A percentile compares a stretch with the other conserved stretches of the same genome.
Evolutionary conservation across 164 flowering plant species (phyloP).

Genomic region (Vitis rotundifolia): DNA sequence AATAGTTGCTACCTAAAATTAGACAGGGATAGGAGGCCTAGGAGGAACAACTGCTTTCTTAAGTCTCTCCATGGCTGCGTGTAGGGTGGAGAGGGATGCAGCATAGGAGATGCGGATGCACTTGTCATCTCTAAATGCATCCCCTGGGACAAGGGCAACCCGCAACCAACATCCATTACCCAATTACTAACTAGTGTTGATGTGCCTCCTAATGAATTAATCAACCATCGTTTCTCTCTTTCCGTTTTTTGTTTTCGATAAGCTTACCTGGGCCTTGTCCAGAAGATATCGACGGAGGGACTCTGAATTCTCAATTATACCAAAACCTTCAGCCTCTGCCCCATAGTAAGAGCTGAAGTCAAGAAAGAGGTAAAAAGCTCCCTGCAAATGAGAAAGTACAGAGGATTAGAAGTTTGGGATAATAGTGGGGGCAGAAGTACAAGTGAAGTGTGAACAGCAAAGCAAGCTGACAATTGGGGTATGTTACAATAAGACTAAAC

Average conservation of each 20-base stretch:
- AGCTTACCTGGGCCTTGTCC: conserved; percentile 76
- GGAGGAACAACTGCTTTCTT: conserved; percentile 60
- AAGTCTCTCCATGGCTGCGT: conserved; percentile 73
- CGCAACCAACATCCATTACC: conserved; percentile 16
- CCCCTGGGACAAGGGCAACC: conserved; percentile 98
- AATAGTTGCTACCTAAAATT: conserved; percentile 5
- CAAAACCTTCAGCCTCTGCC: conserved; percentile 77
- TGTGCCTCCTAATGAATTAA: neutral
- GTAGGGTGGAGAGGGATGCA: conserved; percentile 67
- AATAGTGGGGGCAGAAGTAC: neutral
- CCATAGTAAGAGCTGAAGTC: conserved; percentile 91
- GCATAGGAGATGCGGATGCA: conserved; percentile 96
- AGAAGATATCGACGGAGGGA: conserved; percentile 83
- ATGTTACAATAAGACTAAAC: neutral
- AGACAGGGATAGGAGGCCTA: conserved; percentile 55
- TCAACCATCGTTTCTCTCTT: no score
- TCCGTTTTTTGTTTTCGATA: conserved; percentile 21
- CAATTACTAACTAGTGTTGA: neutral
- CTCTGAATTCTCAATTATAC: conserved; percentile 69
- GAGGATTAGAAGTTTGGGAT: neutral
- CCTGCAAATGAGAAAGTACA: conserved; percentile 47
- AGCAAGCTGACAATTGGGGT: neutral
- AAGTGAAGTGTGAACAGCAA: neutral
- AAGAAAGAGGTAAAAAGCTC: conserved; percentile 90
- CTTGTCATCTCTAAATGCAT: conserved; percentile 90